Evolutionary conservation across 176 grass and related monocot genomes (phyloP), one percentile per base, ranked within the genome.

Genomic region (Raddia distichophylla): DNA sequence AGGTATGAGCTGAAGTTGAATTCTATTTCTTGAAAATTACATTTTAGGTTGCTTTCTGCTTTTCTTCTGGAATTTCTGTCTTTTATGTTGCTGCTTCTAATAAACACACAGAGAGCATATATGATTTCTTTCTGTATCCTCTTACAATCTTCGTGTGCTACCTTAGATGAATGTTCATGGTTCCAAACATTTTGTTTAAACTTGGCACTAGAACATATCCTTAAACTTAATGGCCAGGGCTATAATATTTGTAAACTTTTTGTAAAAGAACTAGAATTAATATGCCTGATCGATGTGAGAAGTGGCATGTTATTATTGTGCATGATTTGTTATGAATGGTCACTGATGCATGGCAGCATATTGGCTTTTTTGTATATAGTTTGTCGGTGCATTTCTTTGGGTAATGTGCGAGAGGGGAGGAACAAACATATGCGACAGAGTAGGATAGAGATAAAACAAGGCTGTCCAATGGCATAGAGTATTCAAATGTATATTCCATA

Each of bases 1-100:
- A 93, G 90, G 95, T 94, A 90, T 75, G 80, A 49, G 50, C 86
- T 50, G 44, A 71, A 68, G 65, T 20, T 50, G 47, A 22, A 76
- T 22, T 74, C 22, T 33, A 61, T 56, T 27, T 65, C 27, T 59
- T 75, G 53, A 86, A 14, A 79, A 67, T 27, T 27, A 77, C 37
- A 40, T 40, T 40, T 40, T 40, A 40, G 37, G 37, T 40, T 40
- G 37, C 37, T 40, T 40, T 40, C 37, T 40, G 37, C 37, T 40
- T 40, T 40, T 69, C 12, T 73, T 74, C n/a, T 13, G 8, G 66
- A 59, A 17, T 74, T 74, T 51, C 3, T 47, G 49, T 34, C 3
- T 51, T 81, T 52, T 73, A 40, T 34, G 33, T 57, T 15, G 7
- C 16, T 60, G 9, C 15, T 60, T 79, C 10, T 55, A 7, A 35